Percentiles rank a stretch among this genome's conserved stretches.
Evolutionary conservation across 1,284 basidiomycete species (phyloP).

Genomic region (Sporisorium iseilematis-ciliati): DNA sequence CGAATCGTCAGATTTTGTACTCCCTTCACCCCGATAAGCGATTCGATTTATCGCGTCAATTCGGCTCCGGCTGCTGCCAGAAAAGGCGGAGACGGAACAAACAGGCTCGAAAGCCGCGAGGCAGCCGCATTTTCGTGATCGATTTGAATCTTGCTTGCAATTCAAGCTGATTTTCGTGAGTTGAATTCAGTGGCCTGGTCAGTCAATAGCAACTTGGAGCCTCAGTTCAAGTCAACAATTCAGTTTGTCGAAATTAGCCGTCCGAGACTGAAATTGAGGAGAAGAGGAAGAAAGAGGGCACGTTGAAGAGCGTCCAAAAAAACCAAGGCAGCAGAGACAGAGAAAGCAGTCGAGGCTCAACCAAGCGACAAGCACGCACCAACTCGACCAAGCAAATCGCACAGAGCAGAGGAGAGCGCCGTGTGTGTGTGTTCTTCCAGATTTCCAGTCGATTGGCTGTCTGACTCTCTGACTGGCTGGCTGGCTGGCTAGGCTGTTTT

Average conservation of each 20-base stretch:
- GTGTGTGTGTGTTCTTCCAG: slow-evolving; percentile 4
- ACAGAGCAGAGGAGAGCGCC: background rate
- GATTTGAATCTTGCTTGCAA: slow-evolving; percentile 6
- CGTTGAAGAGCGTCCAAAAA: background rate
- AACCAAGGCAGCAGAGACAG: background rate
- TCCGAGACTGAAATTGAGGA: too few species aligned
- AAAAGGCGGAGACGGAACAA: slow-evolving; percentile 23
- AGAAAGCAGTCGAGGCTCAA: background rate
- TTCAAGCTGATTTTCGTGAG: too few species aligned
- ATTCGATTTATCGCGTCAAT: background rate
- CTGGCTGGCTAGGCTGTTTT: slow-evolving; percentile 1
- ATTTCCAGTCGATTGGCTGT: too few species aligned
- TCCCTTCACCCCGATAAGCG: slow-evolving; percentile 7
- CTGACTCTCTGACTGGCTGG: background rate
- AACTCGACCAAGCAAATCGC: background rate
- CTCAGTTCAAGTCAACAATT: too few species aligned
- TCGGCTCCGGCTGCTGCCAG: slow-evolving; percentile 26
- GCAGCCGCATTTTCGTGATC: slow-evolving; percentile 29
- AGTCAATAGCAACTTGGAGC: too few species aligned
- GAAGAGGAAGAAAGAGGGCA: background rate
- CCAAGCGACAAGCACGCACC: slow-evolving; percentile 1
- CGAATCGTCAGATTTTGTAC: background rate
- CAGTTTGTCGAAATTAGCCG: too few species aligned
- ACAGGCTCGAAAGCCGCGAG: slow-evolving; percentile 24
- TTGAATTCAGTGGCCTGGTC: too few species aligned